Evolutionary conservation across 2,329 filamentous ascomycete genomes (phyloP).

Genomic region (Thielaviopsis cerberus): DNA sequence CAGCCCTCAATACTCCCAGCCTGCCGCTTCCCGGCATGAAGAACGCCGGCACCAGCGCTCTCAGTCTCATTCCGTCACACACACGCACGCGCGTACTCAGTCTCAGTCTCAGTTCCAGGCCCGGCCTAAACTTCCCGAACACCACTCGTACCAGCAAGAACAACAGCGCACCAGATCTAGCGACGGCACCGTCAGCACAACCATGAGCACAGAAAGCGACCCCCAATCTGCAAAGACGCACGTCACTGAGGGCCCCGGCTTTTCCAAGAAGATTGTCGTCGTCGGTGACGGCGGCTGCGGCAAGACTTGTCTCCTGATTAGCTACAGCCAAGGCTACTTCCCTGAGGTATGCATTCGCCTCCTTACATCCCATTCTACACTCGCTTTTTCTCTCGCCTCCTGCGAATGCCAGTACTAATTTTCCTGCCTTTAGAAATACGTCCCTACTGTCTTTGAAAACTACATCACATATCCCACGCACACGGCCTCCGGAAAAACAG

Average conservation of each 20-base stretch:
- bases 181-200: slow-evolving; percentile 78
- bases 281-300: slow-evolving; percentile 95
- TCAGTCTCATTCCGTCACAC: background rate
- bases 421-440: slow-evolving; percentile 63
- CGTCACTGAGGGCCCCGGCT: slow-evolving; percentile 75
- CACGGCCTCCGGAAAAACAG: slow-evolving; percentile 70
- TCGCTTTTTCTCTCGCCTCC: background rate
- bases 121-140: background rate
- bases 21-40: slow-evolving; percentile 7
- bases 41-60: slow-evolving; percentile 8
- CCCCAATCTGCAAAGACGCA: slow-evolving; percentile 65
- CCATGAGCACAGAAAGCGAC: slow-evolving; percentile 55
- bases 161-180: slow-evolving; percentile 49
- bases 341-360: slow-evolving; percentile 54
- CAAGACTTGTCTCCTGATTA: slow-evolving; percentile 96
- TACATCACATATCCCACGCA: slow-evolving; percentile 97
- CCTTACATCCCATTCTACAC: background rate
- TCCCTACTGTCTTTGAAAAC: slow-evolving; percentile 97
- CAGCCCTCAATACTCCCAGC: slow-evolving; percentile 10
- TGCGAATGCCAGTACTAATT: background rate
- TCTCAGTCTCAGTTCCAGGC: slow-evolving; percentile 3
- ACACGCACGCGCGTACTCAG: background rate
- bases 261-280: slow-evolving; percentile 98
- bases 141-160: slow-evolving; percentile 29
- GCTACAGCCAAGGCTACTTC: slow-evolving; percentile 96